Base-by-base conservation (phyloP, 2,329 filamentous ascomycete genomes). In the Ustilaginoidea virens region DNA sequence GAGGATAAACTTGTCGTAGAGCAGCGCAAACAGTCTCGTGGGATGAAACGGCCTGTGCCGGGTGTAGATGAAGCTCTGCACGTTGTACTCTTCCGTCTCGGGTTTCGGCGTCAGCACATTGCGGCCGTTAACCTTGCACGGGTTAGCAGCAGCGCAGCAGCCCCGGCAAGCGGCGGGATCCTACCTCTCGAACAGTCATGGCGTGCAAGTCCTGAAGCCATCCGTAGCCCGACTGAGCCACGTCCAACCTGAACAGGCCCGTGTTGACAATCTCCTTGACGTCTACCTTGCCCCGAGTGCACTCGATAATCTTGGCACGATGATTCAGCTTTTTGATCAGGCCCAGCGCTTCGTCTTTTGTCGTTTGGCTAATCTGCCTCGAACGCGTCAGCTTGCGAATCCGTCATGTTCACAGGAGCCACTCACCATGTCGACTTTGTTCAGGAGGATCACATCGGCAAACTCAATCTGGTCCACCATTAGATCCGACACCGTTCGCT, bases 401-500 rank as follows among this genome's bases (percentile, higher is more conserved):
- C 12, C 12, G 19, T 8, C 13, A 7, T 9, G 11, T 29, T 7
- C 17, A 5, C 11, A 5, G 3, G 5, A 6, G 17, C 9, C n/a
- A 26, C 44, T 13, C 10, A 79, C 69, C 34, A 71, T 66, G 35
- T 80, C 74, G 5, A 67, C 56, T 48, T 82, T 82, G 52, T 82
- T 82, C 13, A 81, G 52, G 4, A 81, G 61, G 10, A 82, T 63
- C 5, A 81, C 74, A 38, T 82, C 75, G 0, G 77, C 75, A 39
- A 83, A 83, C 48, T 83, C 78, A 34, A 82, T 78, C 42, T 82
- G 77, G 39, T 82, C 77, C 0, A 80, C 74, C 63, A 81, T 78
- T 0, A 83, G 60, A 38, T 82, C 76, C 1, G 75, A 80, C 3
- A 83, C 76, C 0, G 74, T 81, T 1, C 77, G 58, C 38, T 83